Evolutionary conservation across 352 stramenopile species (phyloP).

Genomic region (Phytopythium ostracodes): DNA sequence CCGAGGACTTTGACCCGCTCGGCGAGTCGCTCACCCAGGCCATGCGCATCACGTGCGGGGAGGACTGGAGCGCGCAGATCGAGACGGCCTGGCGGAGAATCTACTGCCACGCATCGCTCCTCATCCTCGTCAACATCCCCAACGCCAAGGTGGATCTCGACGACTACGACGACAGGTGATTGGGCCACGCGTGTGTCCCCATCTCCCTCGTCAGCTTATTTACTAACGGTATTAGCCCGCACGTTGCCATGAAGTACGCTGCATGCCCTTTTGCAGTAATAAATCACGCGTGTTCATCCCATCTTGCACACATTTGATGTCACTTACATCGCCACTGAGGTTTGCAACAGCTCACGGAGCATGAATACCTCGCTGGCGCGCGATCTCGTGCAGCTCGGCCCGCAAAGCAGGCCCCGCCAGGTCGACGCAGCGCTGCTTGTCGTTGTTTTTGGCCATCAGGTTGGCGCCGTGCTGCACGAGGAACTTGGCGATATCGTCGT

Average conservation of each 20-base stretch:
- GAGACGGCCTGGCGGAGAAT: conserved; percentile 54
- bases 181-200: not conserved
- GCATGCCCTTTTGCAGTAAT: not conserved
- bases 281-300: not conserved
- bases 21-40: conserved; percentile 54
- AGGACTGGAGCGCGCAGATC: conserved; percentile 42
- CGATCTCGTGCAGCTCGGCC: conserved; percentile 31
- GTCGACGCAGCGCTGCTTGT: conserved; percentile 50
- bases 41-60: conserved; percentile 46
- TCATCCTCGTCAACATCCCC: conserved; percentile 65
- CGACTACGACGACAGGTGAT: conserved; percentile 24
- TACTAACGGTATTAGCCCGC: not conserved
- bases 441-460: conserved; percentile 50
- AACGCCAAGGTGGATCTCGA: conserved; percentile 41
- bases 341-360: not conserved
- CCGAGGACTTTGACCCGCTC: conserved; percentile 57
- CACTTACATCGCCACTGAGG: not conserved
- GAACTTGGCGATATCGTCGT: conserved; percentile 56
- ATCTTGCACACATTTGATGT: too few relatives aligned
- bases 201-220: not conserved
- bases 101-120: conserved; percentile 52
- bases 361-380: not conserved
- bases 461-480: conserved; percentile 57
- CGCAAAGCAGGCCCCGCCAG: conserved; percentile 45
- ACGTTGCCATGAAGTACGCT: not conserved